These are phyloP conservation scores for Cyclotella sp. DNA, from an alignment of 108 stramenopile genomes.

Conservation along the genomic window DNA sequence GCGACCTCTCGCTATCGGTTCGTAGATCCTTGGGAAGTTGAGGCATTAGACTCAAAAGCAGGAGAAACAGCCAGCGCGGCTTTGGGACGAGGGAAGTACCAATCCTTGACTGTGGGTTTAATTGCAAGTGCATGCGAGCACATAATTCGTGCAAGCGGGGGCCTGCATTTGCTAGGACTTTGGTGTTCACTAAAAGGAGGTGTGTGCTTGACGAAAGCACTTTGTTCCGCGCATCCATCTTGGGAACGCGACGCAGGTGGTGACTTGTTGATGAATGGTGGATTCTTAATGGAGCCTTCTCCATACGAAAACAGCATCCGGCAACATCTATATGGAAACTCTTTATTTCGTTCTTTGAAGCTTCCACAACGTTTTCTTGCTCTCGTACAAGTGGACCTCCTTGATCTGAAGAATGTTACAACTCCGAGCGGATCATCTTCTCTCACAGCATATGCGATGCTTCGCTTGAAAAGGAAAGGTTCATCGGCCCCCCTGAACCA, in stretches of 20 bases:
- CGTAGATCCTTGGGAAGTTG: slow-evolving; percentile 92
- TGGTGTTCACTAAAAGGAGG: slow-evolving; percentile 77
- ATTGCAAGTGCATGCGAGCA: slow-evolving; percentile 72
- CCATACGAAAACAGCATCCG: slow-evolving; percentile 77
- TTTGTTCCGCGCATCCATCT: slow-evolving; percentile 82
- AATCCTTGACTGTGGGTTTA: slow-evolving; percentile 63
- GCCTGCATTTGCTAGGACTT: slow-evolving; percentile 68
- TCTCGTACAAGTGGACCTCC: slow-evolving; percentile 91
- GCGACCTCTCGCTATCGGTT: slow-evolving; percentile 76
- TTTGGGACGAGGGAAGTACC: slow-evolving; percentile 71
- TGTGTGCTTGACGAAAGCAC: slow-evolving; percentile 72
- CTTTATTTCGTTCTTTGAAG: slow-evolving; percentile 76
- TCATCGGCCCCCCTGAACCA: slow-evolving; percentile 76
- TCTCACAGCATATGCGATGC: slow-evolving; percentile 79
- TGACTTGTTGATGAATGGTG: slow-evolving; percentile 69
- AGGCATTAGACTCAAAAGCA: slow-evolving; percentile 75
- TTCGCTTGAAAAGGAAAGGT: slow-evolving; percentile 75
- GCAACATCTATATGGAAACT: slow-evolving; percentile 84
- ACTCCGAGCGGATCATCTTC: slow-evolving; percentile 85
- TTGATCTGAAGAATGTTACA: slow-evolving; percentile 95
- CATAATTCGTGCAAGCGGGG: slow-evolving; percentile 62
- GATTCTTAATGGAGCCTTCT: slow-evolving; percentile 67
- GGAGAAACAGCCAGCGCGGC: slow-evolving; percentile 78
- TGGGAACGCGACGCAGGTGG: slow-evolving; percentile 87
- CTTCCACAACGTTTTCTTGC: slow-evolving; percentile 91